Conservation (phyloP, 345 rosid species). For the Populus pruinosa region DNA sequence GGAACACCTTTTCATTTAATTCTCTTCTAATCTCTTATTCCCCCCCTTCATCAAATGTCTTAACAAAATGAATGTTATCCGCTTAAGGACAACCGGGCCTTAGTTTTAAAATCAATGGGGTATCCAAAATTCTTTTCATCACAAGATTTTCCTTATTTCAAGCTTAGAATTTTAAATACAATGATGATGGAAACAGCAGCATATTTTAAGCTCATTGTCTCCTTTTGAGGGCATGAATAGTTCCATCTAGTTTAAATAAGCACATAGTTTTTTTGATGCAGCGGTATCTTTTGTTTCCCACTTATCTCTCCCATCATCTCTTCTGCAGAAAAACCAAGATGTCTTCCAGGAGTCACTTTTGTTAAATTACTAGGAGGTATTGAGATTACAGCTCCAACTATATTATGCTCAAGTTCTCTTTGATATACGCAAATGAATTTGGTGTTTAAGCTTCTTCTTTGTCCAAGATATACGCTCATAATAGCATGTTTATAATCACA, state of each 20-base stretch:
- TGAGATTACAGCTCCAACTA: neutral
- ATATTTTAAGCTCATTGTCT: neutral
- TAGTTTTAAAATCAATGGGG: neutral
- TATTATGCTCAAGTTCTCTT: neutral
- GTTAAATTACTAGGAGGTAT: slow-evolving; percentile 85
- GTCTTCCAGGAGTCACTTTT: slow-evolving; percentile 71
- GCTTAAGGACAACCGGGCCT: neutral
- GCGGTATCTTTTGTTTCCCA: neutral
- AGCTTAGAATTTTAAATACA: neutral
- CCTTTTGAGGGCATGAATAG: neutral
- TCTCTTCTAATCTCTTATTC: neutral
- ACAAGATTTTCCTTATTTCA: neutral
- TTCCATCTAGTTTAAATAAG: neutral
- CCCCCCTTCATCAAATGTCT: neutral
- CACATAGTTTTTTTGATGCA: neutral
- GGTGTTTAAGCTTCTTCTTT: neutral
- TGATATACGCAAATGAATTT: neutral
- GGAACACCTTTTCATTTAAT: neutral
- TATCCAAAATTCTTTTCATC: neutral
- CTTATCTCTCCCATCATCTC: neutral
- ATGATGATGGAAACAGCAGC: neutral
- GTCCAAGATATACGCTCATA: slow-evolving; percentile 6
- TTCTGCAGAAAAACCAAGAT: slow-evolving; percentile 72
- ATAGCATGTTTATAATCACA: slow-evolving; percentile 32
- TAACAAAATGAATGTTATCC: neutral